A percentile compares a stretch with the other conserved stretches of the same genome.
Evolutionary conservation across 805 yeast genomes (phyloP).

Genomic region (Candida insectalens): DNA sequence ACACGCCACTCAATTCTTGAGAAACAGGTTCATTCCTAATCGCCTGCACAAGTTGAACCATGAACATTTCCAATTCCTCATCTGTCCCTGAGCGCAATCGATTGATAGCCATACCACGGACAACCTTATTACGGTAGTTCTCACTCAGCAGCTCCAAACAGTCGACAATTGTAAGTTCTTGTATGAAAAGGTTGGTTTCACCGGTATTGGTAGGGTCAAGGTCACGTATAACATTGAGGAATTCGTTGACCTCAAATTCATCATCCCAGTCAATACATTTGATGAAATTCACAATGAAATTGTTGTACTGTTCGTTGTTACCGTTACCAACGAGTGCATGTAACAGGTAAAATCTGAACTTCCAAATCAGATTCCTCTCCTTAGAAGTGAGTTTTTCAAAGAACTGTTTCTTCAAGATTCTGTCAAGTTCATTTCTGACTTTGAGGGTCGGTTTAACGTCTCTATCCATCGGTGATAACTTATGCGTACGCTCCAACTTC

Average conservation of each 20-base stretch:
- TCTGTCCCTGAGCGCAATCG: constrained; percentile 70
- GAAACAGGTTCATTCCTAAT: constrained; percentile 58
- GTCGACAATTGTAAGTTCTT: constrained; percentile 26
- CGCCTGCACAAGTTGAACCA: constrained; percentile 87
- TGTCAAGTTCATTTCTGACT: constrained; percentile 61
- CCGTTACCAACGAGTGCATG: constrained; percentile 33
- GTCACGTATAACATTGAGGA: constrained; percentile 34
- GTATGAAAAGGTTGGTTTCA: constrained; percentile 20
- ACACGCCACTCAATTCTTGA: too few species aligned
- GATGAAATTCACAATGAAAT: constrained; percentile 49
- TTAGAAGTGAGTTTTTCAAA: constrained; percentile 71
- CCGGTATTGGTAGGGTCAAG: constrained; percentile 7
- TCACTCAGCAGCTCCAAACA: constrained; percentile 73
- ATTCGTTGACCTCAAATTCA: constrained; percentile 70
- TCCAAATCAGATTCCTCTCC: constrained; percentile 86
- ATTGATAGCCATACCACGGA: constrained; percentile 83
- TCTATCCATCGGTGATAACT: constrained; percentile 65
- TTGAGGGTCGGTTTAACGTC: constrained; percentile 86
- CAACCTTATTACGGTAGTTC: constrained; percentile 59
- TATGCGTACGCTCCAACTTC: constrained; percentile 73
- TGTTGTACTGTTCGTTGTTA: constrained; percentile 25
- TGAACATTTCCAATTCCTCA: constrained; percentile 68
- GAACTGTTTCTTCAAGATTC: constrained; percentile 69
- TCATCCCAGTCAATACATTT: constrained; percentile 87
- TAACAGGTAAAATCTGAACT: constrained; percentile 74